Conservation (phyloP, 1,284 basidiomycete species). For the Apiotrichum mycotoxinovorans region DNA sequence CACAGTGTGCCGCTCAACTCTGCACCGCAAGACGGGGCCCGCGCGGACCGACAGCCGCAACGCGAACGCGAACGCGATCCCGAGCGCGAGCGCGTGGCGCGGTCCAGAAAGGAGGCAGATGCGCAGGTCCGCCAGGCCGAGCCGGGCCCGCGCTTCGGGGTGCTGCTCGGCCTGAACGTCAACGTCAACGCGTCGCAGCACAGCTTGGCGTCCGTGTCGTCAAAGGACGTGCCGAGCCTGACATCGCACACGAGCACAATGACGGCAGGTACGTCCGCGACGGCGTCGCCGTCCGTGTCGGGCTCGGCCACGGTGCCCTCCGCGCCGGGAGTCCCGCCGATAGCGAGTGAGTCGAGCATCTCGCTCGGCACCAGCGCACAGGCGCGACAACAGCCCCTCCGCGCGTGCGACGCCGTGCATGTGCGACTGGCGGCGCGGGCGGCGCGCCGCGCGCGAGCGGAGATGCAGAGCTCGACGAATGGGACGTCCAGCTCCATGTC, state of each 20-base stretch:
- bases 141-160: no score
- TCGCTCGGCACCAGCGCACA: neutral
- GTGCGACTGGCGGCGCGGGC: conserved; percentile 1
- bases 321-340: neutral
- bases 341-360: neutral
- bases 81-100: no score
- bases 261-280: neutral
- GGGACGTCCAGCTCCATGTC: no score
- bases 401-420: conserved; percentile 3
- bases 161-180: no score
- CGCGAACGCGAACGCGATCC: neutral
- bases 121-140: no score
- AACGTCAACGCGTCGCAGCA: no score
- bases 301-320: neutral
- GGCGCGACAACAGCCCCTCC: conserved; percentile 7
- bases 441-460: neutral
- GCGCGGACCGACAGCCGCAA: neutral
- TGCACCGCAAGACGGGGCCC: neutral
- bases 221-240: no score
- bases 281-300: neutral
- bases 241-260: neutral
- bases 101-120: no score
- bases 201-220: no score
- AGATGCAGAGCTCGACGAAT: no score
- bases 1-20: neutral